Percentiles rank a stretch among this genome's conserved stretches.
phyloP scores from a whole-genome alignment of 345 rosid species.

The Garcia nutans region DNA sequence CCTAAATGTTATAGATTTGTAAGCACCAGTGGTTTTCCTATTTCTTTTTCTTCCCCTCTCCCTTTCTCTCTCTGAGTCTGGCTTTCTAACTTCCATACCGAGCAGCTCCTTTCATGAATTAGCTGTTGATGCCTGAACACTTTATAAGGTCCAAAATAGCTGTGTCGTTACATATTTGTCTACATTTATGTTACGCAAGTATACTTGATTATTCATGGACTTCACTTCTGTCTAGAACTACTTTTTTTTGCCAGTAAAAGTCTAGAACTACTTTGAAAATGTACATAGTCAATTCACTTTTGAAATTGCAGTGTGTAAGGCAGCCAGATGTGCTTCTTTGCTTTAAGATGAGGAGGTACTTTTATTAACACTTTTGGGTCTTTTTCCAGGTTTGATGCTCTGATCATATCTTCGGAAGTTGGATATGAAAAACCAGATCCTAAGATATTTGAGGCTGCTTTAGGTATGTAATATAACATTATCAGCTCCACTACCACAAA shows the following conservation, averaged over 20 bases:
- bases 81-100: not conserved
- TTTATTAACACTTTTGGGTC: not conserved
- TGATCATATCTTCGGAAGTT: conserved; percentile 77
- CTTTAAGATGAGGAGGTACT: not conserved
- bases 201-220: not conserved
- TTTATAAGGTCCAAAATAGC: not conserved
- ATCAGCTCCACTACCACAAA: not conserved
- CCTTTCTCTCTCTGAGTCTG: not conserved
- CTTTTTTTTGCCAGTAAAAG: too few relatives aligned
- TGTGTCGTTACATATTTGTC: not conserved
- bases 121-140: not conserved
- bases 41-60: not conserved
- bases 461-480: conserved; percentile 44
- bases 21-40: conserved; percentile 30
- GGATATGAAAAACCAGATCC: conserved; percentile 83
- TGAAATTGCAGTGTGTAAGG: not conserved
- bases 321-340: not conserved
- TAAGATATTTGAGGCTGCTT: conserved; percentile 65
- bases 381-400: conserved; percentile 68
- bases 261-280: not conserved
- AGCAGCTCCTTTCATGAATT: not conserved
- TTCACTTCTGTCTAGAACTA: not conserved
- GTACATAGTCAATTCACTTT: not conserved
- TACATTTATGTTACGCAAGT: not conserved
- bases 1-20: conserved; percentile 70